Conservation (phyloP, 2,329 filamentous ascomycete genomes). For the Penicillium sclerotiorum region DNA sequence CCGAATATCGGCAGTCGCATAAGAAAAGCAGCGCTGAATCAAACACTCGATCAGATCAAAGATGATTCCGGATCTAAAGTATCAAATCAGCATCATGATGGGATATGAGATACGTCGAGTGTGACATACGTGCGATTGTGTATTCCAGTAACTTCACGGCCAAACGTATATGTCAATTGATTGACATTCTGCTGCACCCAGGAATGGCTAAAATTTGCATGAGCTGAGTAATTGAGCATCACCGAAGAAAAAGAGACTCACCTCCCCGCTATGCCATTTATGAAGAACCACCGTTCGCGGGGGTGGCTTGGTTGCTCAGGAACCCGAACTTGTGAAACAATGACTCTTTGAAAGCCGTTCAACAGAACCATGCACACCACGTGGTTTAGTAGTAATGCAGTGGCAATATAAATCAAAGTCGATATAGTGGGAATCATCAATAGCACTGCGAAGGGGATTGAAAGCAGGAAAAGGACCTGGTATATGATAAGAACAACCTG, state of each 20-base stretch:
- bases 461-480: conserved; percentile 64
- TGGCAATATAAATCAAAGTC: conserved; percentile 31
- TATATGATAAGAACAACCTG: conserved; percentile 62
- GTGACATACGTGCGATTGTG: conserved; percentile 68
- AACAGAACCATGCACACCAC: conserved; percentile 33
- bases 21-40: conserved; percentile 73
- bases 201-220: conserved; percentile 45
- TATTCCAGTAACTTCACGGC: conserved; percentile 69
- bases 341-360: conserved; percentile 55
- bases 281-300: conserved; percentile 76
- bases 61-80: conserved; percentile 61
- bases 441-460: conserved; percentile 53
- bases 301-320: conserved; percentile 43
- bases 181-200: conserved; percentile 74
- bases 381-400: conserved; percentile 32
- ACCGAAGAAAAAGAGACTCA: too few species aligned
- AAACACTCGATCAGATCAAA: conserved; percentile 79
- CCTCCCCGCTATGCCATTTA: conserved; percentile 67
- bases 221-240: conserved; percentile 5
- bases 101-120: not conserved
- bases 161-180: conserved; percentile 71
- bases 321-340: conserved; percentile 33
- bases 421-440: conserved; percentile 47
- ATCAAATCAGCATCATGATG: not conserved
- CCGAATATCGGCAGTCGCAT: conserved; percentile 68